Evolutionary conservation across 1,284 basidiomycete species (phyloP).

Genomic region (Vanrija pseudolonga): DNA sequence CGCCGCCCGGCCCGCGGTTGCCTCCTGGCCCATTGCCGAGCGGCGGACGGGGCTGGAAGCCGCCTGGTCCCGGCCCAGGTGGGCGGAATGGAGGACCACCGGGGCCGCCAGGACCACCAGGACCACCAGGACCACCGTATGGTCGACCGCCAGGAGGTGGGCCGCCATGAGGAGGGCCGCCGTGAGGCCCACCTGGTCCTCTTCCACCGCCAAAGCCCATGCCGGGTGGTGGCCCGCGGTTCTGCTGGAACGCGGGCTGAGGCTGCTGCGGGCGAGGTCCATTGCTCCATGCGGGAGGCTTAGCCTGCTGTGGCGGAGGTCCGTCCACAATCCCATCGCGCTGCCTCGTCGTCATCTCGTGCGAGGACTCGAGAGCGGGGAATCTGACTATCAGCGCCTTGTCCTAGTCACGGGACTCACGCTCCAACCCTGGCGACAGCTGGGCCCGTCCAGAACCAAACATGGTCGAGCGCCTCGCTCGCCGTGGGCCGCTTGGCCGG

Average conservation of each 20-base stretch:
- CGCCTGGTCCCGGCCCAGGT: background rate
- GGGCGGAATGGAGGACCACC: background rate
- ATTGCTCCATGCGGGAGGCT: slow-evolving; percentile 3
- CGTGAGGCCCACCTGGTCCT: too few species aligned
- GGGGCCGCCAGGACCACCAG: slow-evolving; percentile 1
- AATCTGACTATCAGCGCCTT: slow-evolving; percentile 1
- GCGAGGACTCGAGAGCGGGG: slow-evolving; percentile 31
- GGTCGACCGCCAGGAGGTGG: too few species aligned
- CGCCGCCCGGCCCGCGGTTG: background rate
- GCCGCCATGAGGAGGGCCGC: too few species aligned
- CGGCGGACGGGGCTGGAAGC: background rate
- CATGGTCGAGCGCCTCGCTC: slow-evolving; percentile 51
- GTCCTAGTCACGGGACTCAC: slow-evolving; percentile 53
- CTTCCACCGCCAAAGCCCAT: background rate
- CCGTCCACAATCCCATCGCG: slow-evolving; percentile 3
- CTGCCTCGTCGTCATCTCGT: slow-evolving; percentile 40
- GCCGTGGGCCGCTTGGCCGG: slow-evolving; percentile 56
- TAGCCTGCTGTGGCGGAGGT: background rate
- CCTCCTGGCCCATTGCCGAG: background rate
- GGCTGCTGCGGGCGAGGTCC: background rate
- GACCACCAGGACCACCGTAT: background rate
- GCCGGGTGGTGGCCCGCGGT: background rate
- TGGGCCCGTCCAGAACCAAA: slow-evolving; percentile 71
- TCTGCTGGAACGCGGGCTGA: background rate
- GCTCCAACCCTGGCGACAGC: slow-evolving; percentile 75